Evolutionary conservation across 1,139 yeast genomes (phyloP).

Genomic region (Suhomyces panamericanus): DNA sequence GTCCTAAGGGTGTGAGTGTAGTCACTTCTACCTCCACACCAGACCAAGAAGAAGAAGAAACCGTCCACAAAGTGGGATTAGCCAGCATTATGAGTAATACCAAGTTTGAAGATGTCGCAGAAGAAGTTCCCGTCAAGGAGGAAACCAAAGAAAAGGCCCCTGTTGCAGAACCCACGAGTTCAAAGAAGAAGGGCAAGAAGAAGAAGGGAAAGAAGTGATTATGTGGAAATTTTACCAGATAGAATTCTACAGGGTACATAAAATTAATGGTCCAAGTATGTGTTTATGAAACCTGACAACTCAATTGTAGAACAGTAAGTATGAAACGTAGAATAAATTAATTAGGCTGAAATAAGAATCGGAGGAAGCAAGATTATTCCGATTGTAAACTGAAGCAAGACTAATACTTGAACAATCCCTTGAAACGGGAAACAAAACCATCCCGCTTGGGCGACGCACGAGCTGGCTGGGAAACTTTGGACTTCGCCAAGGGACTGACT

Average conservation of each 20-base stretch:
- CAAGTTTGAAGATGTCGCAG: conserved; percentile 30
- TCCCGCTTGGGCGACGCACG: conserved; percentile 23
- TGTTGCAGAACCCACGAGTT: conserved; percentile 5
- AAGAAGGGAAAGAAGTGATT: conserved; percentile 15
- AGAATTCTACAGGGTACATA: neutral
- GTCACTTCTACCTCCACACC: conserved; percentile 21
- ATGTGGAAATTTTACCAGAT: neutral
- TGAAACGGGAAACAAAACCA: conserved; percentile 34
- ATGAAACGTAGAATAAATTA: neutral
- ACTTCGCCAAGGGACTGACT: conserved; percentile 12
- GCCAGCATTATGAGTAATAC: conserved; percentile 45
- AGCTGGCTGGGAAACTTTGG: conserved; percentile 5
- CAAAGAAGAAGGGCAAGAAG: conserved; percentile 19
- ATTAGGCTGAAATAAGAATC: neutral
- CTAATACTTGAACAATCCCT: conserved; percentile 34
- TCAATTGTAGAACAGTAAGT: neutral
- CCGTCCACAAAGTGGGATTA: conserved; percentile 34
- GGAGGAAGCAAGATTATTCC: neutral
- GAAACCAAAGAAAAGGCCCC: conserved; percentile 7
- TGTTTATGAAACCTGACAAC: too few species aligned
- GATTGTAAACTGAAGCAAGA: too few species aligned
- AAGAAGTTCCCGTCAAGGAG: conserved; percentile 10
- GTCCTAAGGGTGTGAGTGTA: conserved; percentile 71
- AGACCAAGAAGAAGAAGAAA: conserved; percentile 12
- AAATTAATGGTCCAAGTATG: too few species aligned